Percentiles rank a stretch among this genome's conserved stretches.
Evolutionary conservation across 2,329 filamentous ascomycete genomes (phyloP).

Genomic region (Xylaria sp.): DNA sequence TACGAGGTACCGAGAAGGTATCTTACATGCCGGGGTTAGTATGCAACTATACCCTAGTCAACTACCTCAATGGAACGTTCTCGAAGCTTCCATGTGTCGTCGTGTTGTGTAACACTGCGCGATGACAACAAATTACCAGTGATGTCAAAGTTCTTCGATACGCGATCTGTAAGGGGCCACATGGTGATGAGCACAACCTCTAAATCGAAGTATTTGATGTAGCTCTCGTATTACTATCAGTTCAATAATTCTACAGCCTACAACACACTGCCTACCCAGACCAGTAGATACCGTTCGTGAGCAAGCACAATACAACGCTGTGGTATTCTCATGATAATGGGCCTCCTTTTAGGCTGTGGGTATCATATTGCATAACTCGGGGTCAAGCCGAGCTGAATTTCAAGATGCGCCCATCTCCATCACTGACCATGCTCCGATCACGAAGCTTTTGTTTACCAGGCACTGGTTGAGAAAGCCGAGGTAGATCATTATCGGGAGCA

Average conservation of each 20-base stretch:
- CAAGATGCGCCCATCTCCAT: conserved; percentile 9
- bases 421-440: background rate
- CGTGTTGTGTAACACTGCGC: background rate
- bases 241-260: conserved; percentile 1
- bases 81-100: conserved; percentile 35
- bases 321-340: conserved; percentile 9
- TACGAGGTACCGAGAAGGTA: background rate
- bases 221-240: background rate
- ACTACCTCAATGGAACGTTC: conserved; percentile 29
- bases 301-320: background rate
- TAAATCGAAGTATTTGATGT: background rate
- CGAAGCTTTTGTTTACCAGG: background rate
- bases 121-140: background rate
- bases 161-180: background rate
- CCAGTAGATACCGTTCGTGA: background rate
- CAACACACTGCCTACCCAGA: background rate
- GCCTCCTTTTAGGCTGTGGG: conserved; percentile 23
- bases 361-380: conserved; percentile 34
- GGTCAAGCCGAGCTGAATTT: conserved; percentile 10
- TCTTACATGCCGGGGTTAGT: background rate
- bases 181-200: background rate
- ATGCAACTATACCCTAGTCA: conserved; percentile 5
- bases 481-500: background rate
- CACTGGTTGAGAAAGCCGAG: background rate
- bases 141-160: background rate